These are phyloP conservation scores for Solanum bulbocastanum DNA, from an alignment of 257 asterid species.

Conservation along the genomic window DNA sequence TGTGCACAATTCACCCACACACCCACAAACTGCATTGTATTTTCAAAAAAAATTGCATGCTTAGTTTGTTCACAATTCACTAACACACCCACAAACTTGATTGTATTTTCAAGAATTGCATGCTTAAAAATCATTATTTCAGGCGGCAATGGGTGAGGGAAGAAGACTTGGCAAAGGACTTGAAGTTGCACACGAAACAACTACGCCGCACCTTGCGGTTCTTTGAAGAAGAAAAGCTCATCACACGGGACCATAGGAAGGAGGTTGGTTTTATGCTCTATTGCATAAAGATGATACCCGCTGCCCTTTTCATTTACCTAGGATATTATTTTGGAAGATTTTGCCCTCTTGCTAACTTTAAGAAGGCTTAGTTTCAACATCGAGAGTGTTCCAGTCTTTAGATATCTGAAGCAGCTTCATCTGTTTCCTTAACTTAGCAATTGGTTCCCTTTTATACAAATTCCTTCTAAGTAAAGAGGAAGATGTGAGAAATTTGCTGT, in stretches of 20 bases:
- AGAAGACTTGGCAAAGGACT: slow-evolving; percentile 95
- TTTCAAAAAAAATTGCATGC: not conserved
- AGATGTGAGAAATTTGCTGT: not conserved
- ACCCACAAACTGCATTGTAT: not conserved
- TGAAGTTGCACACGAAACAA: slow-evolving; percentile 95
- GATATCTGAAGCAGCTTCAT: not conserved
- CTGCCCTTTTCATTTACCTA: not conserved
- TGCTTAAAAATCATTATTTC: slow-evolving; percentile 1
- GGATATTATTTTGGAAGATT: not conserved
- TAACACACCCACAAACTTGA: not conserved
- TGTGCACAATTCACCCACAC: not conserved
- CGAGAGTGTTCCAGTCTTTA: not conserved
- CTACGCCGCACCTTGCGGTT: slow-evolving; percentile 86
- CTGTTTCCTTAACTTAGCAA: not conserved
- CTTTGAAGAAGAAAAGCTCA: slow-evolving; percentile 89
- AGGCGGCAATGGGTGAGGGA: slow-evolving; percentile 96
- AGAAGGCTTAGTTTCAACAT: not conserved
- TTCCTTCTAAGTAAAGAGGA: not conserved
- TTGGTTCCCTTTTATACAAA: not conserved
- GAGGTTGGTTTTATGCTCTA: slow-evolving; percentile 51
- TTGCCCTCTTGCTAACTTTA: not conserved
- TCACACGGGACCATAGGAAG: slow-evolving; percentile 92
- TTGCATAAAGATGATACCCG: not conserved
- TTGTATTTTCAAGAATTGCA: not conserved
- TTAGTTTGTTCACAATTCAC: not conserved